phyloP scores from a whole-genome alignment of 1,284 basidiomycete species.

The Leccinum fallax region DNA sequence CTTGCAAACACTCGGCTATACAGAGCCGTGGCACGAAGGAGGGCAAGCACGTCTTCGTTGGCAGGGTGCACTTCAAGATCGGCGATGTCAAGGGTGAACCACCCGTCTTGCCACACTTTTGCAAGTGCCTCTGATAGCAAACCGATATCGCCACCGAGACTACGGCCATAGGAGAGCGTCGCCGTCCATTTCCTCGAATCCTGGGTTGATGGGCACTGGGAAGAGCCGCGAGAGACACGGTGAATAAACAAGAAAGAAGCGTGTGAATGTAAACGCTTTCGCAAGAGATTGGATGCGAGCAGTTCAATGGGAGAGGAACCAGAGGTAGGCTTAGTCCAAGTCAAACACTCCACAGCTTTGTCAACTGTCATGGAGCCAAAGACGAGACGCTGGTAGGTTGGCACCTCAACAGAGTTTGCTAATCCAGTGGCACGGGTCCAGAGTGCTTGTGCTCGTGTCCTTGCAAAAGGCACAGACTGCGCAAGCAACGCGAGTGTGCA shows the following conservation, averaged over 20 bases:
- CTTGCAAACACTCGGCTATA: constrained; percentile 60
- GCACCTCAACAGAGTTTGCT: constrained; percentile 31
- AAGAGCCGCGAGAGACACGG: constrained; percentile 40
- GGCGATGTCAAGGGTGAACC: constrained; percentile 31
- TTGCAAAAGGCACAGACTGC: constrained; percentile 36
- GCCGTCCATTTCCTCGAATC: constrained; percentile 39
- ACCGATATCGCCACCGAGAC: constrained; percentile 59
- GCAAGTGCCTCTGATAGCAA: constrained; percentile 58
- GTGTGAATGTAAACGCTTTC: constrained; percentile 52
- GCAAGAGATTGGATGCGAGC: constrained; percentile 51
- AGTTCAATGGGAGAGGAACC: constrained; percentile 46
- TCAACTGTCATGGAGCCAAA: constrained; percentile 53
- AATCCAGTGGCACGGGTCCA: constrained; percentile 43
- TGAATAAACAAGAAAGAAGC: constrained; percentile 54
- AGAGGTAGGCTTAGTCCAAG: constrained; percentile 18
- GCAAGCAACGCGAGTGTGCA: constrained; percentile 60
- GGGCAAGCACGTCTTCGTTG: constrained; percentile 49
- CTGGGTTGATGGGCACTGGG: constrained; percentile 24
- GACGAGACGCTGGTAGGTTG: constrained; percentile 57
- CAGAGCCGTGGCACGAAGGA: constrained; percentile 58
- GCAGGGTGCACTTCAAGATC: constrained; percentile 23
- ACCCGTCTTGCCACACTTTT: constrained; percentile 47
- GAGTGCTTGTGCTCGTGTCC: constrained; percentile 39
- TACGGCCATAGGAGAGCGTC: constrained; percentile 58
- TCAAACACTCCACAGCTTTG: constrained; percentile 47